A percentile compares a stretch with the other conserved stretches of the same genome.
Evolutionary conservation across 768 basidiomycete species (phyloP).

Genomic region (Calocybe gangraenosa): DNA sequence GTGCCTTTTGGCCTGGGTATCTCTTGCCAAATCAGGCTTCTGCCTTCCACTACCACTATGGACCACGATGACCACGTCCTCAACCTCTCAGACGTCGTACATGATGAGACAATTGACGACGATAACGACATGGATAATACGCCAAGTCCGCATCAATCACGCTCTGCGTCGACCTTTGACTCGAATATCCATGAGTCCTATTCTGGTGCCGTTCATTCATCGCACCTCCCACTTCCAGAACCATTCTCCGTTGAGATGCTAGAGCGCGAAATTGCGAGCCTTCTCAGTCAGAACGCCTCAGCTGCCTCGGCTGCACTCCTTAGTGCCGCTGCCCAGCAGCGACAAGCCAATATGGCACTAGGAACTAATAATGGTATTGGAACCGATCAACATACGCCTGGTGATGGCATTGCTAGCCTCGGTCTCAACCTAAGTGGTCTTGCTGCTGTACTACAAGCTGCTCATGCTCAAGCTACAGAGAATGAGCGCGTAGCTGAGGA

Average conservation of each 20-base stretch:
- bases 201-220: constrained; percentile 27
- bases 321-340: constrained; percentile 65
- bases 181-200: constrained; percentile 34
- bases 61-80: constrained; percentile 63
- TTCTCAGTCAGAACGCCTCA: constrained; percentile 73
- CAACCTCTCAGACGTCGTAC: constrained; percentile 80
- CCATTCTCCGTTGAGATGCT: constrained; percentile 67
- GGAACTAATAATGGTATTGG: constrained; percentile 22
- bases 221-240: constrained; percentile 36
- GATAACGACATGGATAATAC: constrained; percentile 35
- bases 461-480: constrained; percentile 56
- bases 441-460: constrained; percentile 78
- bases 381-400: constrained; percentile 24
- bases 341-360: constrained; percentile 44
- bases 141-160: constrained; percentile 23
- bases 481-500: constrained; percentile 40
- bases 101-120: constrained; percentile 70
- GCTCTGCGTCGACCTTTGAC: constrained; percentile 28
- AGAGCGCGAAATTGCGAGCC: constrained; percentile 71
- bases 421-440: constrained; percentile 59
- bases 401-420: constrained; percentile 37
- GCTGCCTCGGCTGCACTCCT: constrained; percentile 63
- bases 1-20: constrained; percentile 15
- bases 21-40: constrained; percentile 16
- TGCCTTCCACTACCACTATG: constrained; percentile 25